phyloP scores from a whole-genome alignment of 768 basidiomycete genomes.

The Trametes sanguinea region DNA sequence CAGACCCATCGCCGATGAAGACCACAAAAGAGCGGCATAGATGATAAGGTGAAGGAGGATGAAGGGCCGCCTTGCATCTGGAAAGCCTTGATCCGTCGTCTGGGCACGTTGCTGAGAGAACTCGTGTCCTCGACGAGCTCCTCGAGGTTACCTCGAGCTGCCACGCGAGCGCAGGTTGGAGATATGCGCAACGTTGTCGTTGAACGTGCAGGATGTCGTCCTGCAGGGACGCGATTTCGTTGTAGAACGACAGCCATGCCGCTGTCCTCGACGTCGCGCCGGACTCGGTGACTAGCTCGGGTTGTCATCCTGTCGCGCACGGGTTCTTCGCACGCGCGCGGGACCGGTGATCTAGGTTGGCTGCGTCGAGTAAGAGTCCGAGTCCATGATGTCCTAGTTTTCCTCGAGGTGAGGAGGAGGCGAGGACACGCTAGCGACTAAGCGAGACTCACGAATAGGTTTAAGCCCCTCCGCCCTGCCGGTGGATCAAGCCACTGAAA shows the following conservation, averaged over 20 bases:
- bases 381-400: slow-evolving; percentile 31
- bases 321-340: slow-evolving; percentile 42
- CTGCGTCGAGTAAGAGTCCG: slow-evolving; percentile 67
- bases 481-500: slow-evolving; percentile 45
- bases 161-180: slow-evolving; percentile 50
- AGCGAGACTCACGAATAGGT: slow-evolving; percentile 46
- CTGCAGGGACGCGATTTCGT: slow-evolving; percentile 60
- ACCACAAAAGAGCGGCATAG: slow-evolving; percentile 12
- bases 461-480: slow-evolving; percentile 51
- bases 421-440: not conserved
- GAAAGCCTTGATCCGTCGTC: slow-evolving; percentile 59
- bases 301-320: slow-evolving; percentile 61
- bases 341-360: slow-evolving; percentile 42
- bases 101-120: slow-evolving; percentile 55
- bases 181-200: slow-evolving; percentile 47
- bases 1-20: slow-evolving; percentile 9
- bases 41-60: slow-evolving; percentile 7
- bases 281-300: slow-evolving; percentile 64
- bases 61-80: slow-evolving; percentile 41
- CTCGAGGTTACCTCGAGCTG: slow-evolving; percentile 58
- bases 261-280: slow-evolving; percentile 44
- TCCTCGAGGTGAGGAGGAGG: not conserved
- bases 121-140: slow-evolving; percentile 61
- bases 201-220: slow-evolving; percentile 46
- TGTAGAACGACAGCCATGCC: slow-evolving; percentile 73